These are phyloP conservation scores for Globisporangium abappressorium DNA, from an alignment of 352 stramenopile genomes.

Conservation along the genomic window DNA sequence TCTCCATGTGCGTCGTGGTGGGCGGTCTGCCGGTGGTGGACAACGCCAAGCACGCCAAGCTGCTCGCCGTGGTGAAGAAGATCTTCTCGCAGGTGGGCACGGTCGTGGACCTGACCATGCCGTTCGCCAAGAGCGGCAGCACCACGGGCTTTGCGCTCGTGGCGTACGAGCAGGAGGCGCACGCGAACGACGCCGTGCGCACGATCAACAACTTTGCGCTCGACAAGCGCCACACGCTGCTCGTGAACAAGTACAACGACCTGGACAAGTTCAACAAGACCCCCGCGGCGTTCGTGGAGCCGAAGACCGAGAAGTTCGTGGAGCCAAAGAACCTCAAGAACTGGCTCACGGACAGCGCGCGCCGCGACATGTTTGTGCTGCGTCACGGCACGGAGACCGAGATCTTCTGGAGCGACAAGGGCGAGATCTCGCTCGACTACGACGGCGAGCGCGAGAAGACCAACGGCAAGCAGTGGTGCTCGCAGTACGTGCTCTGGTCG, in stretches of 20 bases:
- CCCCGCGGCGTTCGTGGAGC: conserved; percentile 69
- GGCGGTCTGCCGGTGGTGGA: conserved; percentile 75
- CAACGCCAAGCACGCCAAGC: conserved; percentile 77
- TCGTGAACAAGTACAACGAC: conserved; percentile 92
- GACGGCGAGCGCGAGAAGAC: conserved; percentile 94
- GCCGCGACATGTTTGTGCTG: conserved; percentile 95
- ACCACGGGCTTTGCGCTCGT: conserved; percentile 83
- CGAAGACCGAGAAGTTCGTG: conserved; percentile 84
- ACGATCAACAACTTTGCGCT: conserved; percentile 89
- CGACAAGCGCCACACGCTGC: conserved; percentile 97
- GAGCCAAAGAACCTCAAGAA: conserved; percentile 91
- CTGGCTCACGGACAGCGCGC: conserved; percentile 90
- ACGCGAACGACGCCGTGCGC: conserved; percentile 75
- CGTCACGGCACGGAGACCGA: conserved; percentile 95
- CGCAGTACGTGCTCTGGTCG: conserved; percentile 97
- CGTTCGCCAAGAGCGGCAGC: conserved; percentile 46
- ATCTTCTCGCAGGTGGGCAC: conserved; percentile 81
- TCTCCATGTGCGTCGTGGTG: conserved; percentile 76
- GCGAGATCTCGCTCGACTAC: conserved; percentile 90
- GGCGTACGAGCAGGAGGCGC: conserved; percentile 72
- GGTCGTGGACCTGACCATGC: conserved; percentile 81
- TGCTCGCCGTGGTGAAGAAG: conserved; percentile 83
- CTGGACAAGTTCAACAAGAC: conserved; percentile 79
- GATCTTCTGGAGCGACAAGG: conserved; percentile 95
- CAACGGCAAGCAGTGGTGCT: conserved; percentile 96